These are phyloP conservation scores for Copromyces sp. DNA, from an alignment of 495 filamentous ascomycete genomes.

Conservation along the genomic window DNA sequence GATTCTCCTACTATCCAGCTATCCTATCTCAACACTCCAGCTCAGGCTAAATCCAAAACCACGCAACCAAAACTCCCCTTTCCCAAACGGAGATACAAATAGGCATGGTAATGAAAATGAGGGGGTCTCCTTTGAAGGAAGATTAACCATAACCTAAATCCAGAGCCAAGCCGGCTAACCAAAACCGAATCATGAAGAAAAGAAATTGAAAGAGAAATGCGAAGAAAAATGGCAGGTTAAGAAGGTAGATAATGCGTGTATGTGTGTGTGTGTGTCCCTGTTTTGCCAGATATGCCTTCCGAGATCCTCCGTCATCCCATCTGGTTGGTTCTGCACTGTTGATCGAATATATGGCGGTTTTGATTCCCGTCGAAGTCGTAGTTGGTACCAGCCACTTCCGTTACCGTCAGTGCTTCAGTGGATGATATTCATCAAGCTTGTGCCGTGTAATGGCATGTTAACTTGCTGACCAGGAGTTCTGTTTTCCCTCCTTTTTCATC, in stretches of 20 bases:
- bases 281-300: background rate
- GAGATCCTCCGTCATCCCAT: background rate
- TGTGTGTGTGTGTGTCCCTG: background rate
- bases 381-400: background rate
- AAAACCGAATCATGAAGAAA: background rate
- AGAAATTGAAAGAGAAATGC: background rate
- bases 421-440: background rate
- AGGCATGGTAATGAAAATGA: too few species aligned
- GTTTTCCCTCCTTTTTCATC: background rate
- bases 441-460: background rate
- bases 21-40: background rate
- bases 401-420: background rate
- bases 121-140: background rate
- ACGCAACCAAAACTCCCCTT: background rate
- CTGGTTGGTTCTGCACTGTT: too few species aligned
- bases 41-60: background rate
- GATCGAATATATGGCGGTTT: background rate
- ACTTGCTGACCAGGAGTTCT: background rate
- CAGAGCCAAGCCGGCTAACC: background rate
- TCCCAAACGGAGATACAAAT: background rate
- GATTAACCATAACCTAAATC: background rate
- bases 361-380: background rate
- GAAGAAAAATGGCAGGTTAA: background rate
- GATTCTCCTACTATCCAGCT: background rate
- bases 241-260: background rate